Evolutionary conservation across 495 filamentous ascomycete species (phyloP).

Genomic region (Talaromyces trachyspermus): DNA sequence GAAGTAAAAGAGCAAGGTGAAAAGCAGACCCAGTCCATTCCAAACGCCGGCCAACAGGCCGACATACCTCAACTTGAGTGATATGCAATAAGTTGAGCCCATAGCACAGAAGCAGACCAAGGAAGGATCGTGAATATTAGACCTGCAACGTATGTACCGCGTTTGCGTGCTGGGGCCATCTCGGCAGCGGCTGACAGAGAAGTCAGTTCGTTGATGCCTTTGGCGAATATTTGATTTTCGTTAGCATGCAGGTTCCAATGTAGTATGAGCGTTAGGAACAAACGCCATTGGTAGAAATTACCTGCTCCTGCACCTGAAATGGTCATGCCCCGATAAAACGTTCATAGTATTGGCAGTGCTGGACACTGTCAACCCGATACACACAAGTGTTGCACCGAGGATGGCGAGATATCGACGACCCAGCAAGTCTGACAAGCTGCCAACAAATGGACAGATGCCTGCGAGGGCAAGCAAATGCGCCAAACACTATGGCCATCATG

Average conservation of each 20-base stretch:
- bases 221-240: neutral
- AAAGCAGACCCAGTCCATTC: conserved; percentile 53
- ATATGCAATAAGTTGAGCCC: conserved; percentile 59
- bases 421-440: conserved; percentile 60
- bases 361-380: conserved; percentile 60
- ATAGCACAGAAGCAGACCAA: conserved; percentile 61
- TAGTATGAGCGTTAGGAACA: neutral
- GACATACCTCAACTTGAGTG: conserved; percentile 54
- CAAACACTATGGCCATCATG: conserved; percentile 34
- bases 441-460: conserved; percentile 65
- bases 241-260: neutral
- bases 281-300: neutral
- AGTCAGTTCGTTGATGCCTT: conserved; percentile 57
- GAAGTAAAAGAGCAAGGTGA: conserved; percentile 58
- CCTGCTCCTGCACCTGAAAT: conserved; percentile 52
- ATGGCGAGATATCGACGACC: conserved; percentile 63
- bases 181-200: conserved; percentile 63
- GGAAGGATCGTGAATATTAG: conserved; percentile 63
- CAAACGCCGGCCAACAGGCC: conserved; percentile 54
- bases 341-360: conserved; percentile 60
- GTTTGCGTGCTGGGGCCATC: conserved; percentile 57
- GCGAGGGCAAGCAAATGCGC: conserved; percentile 61
- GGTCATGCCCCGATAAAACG: conserved; percentile 62
- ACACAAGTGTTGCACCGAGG: conserved; percentile 48
- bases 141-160: conserved; percentile 60